Evolutionary conservation across 2,329 filamentous ascomycete species (phyloP), one percentile per base, ranked within the genome.

Genomic region (Fusarium metavorans): DNA sequence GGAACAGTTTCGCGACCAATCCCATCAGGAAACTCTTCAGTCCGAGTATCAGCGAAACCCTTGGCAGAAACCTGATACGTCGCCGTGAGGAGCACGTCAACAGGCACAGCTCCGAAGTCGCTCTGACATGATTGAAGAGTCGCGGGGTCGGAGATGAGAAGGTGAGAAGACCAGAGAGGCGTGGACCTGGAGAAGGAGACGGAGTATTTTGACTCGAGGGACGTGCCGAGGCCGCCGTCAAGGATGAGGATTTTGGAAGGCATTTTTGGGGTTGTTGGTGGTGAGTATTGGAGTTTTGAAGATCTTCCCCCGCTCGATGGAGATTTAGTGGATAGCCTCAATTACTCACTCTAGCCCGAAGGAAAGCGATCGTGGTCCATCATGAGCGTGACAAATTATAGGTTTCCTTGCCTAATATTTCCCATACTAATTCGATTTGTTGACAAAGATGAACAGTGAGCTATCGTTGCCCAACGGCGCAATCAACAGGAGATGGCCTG

Each of bases 81-180:
- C 9, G 91, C 91, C 11, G 91, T 93, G 56, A 92, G 85, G 23
- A 93, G 81, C 32, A 94, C 84, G 77, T 93, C 90, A 65, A 89
- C 88, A 39, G 90, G 91, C 2, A 89, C 87, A 9, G 78, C 69
- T 62, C 83, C 85, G 79, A 92, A 92, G 73, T 88, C 87, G 62
- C 79, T 77, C 77, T 92, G 91, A 78, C 89, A 91, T 34, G 82
- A 82, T 67, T 85, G 81, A 10, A 92, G 86, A 1, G 86, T 89
- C 9, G 83, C 74, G 4, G 84, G 86, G 72, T 87, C 84, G 39
- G 87, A 84, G 63, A 92, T 77, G n/a, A 93, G 86, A 7, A 93
- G 85, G 77, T 93, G 88, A 0, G 91, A 91, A 1, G 92, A 92
- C 92, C 92, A 93, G 43, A 93, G 86, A 0, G 92, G 92, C 10